Base-by-base conservation (phyloP, 352 stramenopile species). In the Pseudoperonospora humuli region DNA sequence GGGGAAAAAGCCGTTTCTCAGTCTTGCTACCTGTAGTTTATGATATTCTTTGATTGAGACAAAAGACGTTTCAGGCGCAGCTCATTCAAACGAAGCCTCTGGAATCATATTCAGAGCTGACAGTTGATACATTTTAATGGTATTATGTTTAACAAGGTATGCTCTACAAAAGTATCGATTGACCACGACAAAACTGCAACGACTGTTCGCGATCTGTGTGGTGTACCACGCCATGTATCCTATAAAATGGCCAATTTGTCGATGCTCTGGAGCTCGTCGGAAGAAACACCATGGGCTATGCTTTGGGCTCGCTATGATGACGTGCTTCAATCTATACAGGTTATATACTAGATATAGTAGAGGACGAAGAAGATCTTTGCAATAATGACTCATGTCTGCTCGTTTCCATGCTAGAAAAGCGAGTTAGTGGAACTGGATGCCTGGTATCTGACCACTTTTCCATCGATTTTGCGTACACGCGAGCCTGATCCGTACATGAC, bases 361-460 rank as follows among this genome's bases (percentile, higher is more conserved):
- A n/a, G n/a, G n/a, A n/a, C n/a, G n/a, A n/a, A n/a, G n/a, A 28
- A 13, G 1, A 13, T 7, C 24, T 32, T 32, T 32, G 26, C 33
- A 39, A n/a, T n/a, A n/a, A 5, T 62, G 25, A 44, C 37, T 31
- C 13, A 8, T 56, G 13, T 27, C n/a, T 28, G 13, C 7, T 15
- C 2, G n/a, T 42, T 32, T 13, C 0, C 7, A 32, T 15, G 1
- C 2, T 10, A 88, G 70, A 82, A 83, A 54, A 64, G 75, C 31
- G 61, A 70, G 2, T 58, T 89, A 19, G 64, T 58, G 34, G 60
- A 52, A 45, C 54, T 89, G 20, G 76, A 89, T 45, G 50, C 32
- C 25, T 89, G 76, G 76, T 70, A 78, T 54, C 70, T 68, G 35
- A 33, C 17, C 20, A 34, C 59, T 13, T 57, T 84, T 37, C 74